Base-by-base conservation (phyloP, 257 asterid species). In the Nyctanthes arbortristis region DNA sequence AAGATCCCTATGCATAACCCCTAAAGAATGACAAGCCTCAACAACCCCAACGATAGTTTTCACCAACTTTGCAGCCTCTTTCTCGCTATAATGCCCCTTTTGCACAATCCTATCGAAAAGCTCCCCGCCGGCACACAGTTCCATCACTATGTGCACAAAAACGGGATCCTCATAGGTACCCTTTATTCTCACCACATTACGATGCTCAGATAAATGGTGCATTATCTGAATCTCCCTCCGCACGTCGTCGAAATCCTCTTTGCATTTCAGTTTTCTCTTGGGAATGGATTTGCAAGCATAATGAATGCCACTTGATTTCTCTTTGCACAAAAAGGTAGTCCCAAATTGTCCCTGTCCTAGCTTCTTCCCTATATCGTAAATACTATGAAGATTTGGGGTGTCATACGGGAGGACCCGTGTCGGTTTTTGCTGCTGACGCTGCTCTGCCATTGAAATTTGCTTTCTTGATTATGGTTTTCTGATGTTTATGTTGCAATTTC, bases 1-100 rank as follows among this genome's bases (percentile, higher is more conserved):
- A 79, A 90, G 86, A 79, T 90, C 96, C 75, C 96, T 85, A 72
- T 90, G 96, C 96, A 90, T 90, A 5, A 88, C 96, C 61, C 96
- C 96, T 29, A 90, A 78, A 66, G 97, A 90, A 76, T 90, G 97
- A 57, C 97, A 90, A 70, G 88, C 84, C 82, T 90, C 90, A n/a
- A 90, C 95, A 9, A 90, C 97, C 24, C 89, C 93, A 54, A 88
- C 97, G 65, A 90, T 86, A 13, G 93, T 88, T 73, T 82, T 85
- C 61, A 90, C 88, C 76, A 90, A 67, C 65, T 85, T 85, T 0
- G 96, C 97, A 1, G 97, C 97, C 62, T 88, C 91, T 27, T 73
- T 90, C 33, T 90, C 97, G 74, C 95, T 90, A 32, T 90, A 90
- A 58, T 88, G 97, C 3, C 97, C 97, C 80, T 86, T 90, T 35